Base-by-base conservation (phyloP, 208 protist genomes). In the Trypanosoma lewisi region DNA sequence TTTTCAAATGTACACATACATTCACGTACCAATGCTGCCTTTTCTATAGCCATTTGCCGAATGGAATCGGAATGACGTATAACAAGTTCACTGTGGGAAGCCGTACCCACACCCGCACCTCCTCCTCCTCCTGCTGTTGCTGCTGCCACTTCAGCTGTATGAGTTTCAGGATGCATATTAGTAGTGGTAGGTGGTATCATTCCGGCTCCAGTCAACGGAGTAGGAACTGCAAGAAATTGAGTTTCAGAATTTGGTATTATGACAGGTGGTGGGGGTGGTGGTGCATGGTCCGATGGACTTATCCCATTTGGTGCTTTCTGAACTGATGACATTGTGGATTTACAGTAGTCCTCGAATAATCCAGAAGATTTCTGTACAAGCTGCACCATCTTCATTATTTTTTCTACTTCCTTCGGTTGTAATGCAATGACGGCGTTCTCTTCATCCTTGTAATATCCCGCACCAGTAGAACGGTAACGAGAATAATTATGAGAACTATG, bases 391-490 rank as follows among this genome's bases (percentile, higher is more conserved):
- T 66, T 48, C 25, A 79, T 25, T 44, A 90, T 55, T n/a, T 61
- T n/a, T 14, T 77, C 25, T 63, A 78, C 75, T 51, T 91, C 82
- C 51, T 64, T 75, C 27, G 85, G 74, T 25, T 61, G 23, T 12
- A 94, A n/a, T 33, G 62, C 54, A 17, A 86, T 70, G 0, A 68
- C 56, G 11, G 78, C 82, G 30, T 80, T 73, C 2, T 42, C 47
- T 45, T 85, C 83, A 53, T 89, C 82, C 17, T 77, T 79, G 72
- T 83, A 77, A 50, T 87, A 85, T 34, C 83, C 83, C 7, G 71
- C 80, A 12, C 82, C 80, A 7, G 75, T 52, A 12, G 75, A 83
- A 30, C 63, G 73, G 56, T 52, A 67, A 41, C 57, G 63, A 27
- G 33, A 21, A 9, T 14, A 25, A 49, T 41, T 0, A 42, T n/a